Evolutionary conservation across 2,329 filamentous ascomycete genomes (phyloP), one percentile per base, ranked within the genome.

Genomic region (Coniosporium tulheliwenetii): DNA sequence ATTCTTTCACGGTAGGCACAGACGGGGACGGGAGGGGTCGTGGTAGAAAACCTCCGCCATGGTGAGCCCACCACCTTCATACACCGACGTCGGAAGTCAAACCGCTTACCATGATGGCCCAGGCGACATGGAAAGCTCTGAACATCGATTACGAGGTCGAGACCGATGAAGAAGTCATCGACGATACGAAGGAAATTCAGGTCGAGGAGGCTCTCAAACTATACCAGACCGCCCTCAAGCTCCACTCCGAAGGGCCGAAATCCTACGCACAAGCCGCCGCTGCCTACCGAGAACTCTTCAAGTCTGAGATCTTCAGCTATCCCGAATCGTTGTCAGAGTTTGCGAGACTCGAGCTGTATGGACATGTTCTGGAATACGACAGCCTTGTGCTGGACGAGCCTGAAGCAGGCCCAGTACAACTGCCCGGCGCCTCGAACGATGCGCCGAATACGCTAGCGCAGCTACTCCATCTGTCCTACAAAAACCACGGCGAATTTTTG

Each of bases 121-220:
- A 26, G 67, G 62, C 67, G 32, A 71, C 76, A 52, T 96, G 93
- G 65, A 77, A 81, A 53, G 85, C 89, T 40, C 78, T 95, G 60
- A 98, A 98, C 58, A 76, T 96, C 62, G 87, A 95, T 61, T 82
- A 85, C 8, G 91, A 95, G 63, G 85, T 93, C 54, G 84, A 85
- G 43, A 69, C 81, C 47, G 86, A 94, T 56, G 85, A 93, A 52
- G 87, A 95, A 61, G 69, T 94, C 54, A 26, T 26, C 19, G 91
- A 98, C 58, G 86, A 91, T 52, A 94, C 87, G 30, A 91, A 89
- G 58, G 89, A 96, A 60, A 78, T 98, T 40, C 87, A 94, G 70
- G 89, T 96, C 54, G 91, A 98, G 54, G 91, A 98, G 64, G 87
- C 91, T 38, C 68, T 98, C 46, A 96, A 95, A 63, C 75, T 89